phyloP scores from a whole-genome alignment of 2,329 filamentous ascomycete species.

The Dactylellina cionopaga region DNA sequence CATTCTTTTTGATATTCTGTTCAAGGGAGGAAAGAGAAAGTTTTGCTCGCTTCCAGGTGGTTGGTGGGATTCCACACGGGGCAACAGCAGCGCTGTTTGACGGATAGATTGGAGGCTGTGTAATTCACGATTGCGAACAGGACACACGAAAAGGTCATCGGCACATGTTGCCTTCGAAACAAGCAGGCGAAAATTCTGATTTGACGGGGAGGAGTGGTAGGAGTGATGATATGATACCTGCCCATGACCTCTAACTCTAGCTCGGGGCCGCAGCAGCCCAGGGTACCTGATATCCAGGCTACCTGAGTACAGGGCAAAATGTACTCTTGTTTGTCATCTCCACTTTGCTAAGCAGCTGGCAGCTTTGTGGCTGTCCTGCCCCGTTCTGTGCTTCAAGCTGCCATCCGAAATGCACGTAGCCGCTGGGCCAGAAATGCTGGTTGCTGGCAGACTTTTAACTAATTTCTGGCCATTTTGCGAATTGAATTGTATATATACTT shows the following conservation, averaged over 20 bases:
- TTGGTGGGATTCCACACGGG: conserved; percentile 31
- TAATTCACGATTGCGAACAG: neutral
- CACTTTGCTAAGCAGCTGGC: conserved; percentile 7
- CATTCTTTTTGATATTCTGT: no score
- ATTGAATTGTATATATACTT: no score
- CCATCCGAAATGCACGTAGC: conserved; percentile 27
- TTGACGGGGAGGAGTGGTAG: neutral
- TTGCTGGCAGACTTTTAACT: no score
- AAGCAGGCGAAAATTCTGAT: conserved; percentile 34
- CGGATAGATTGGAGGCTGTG: conserved; percentile 36
- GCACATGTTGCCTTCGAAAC: conserved; percentile 15
- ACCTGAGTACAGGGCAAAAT: neutral
- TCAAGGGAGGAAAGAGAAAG: conserved; percentile 23
- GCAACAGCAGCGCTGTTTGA: conserved; percentile 28
- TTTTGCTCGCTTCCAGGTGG: conserved; percentile 5
- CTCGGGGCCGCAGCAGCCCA: conserved; percentile 19
- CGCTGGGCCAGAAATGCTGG: conserved; percentile 9
- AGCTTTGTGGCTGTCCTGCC: conserved; percentile 12
- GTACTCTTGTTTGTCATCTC: neutral
- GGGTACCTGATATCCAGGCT: neutral
- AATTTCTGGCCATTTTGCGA: no score
- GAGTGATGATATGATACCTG: neutral
- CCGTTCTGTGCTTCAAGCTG: no score
- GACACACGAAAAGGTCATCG: neutral
- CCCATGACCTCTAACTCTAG: neutral